Percentiles rank a stretch among this genome's conserved stretches.
Evolutionary conservation across 1,284 basidiomycete genomes (phyloP).

Genomic region (Sporisorium scitamineum): DNA sequence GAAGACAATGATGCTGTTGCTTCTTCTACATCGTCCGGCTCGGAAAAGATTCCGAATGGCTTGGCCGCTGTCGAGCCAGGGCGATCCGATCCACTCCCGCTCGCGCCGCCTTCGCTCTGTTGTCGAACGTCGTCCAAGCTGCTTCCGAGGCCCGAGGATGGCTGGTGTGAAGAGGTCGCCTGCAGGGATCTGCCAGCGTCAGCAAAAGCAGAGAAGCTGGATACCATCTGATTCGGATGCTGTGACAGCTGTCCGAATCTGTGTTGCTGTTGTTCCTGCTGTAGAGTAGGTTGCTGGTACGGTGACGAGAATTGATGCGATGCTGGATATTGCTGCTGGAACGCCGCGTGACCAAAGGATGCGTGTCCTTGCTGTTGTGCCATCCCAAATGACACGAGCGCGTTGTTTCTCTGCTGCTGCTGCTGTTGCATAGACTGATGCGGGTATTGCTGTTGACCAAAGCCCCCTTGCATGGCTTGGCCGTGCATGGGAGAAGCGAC

Average conservation of each 20-base stretch:
- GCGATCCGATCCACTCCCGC: neutral
- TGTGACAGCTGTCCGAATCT: constrained; percentile 19
- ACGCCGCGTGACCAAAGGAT: constrained; percentile 14
- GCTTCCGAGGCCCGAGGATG: constrained; percentile 18
- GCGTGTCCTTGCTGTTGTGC: constrained; percentile 25
- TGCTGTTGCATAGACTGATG: constrained; percentile 25
- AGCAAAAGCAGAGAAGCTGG: constrained; percentile 28
- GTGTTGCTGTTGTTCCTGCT: constrained; percentile 17
- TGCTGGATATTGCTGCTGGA: constrained; percentile 15
- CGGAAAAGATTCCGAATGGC: constrained; percentile 17
- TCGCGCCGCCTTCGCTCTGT: neutral
- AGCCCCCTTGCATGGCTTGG: constrained; percentile 19
- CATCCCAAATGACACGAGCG: constrained; percentile 1
- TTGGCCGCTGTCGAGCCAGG: constrained; percentile 9
- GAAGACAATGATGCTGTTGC: neutral
- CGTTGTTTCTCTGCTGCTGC: constrained; percentile 17
- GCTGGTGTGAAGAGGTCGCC: constrained; percentile 6
- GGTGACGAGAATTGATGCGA: neutral
- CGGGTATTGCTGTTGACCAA: constrained; percentile 20
- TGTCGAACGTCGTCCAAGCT: constrained; percentile 5
- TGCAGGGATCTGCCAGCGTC: constrained; percentile 14
- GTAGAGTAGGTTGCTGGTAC: constrained; percentile 27
- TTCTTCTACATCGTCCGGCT: constrained; percentile 5
- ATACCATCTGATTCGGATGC: constrained; percentile 17
- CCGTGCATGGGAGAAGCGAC: constrained; percentile 16